Evolutionary conservation across 148 eudicot species (phyloP).

Genomic region (Vaccinium corymbosum): DNA sequence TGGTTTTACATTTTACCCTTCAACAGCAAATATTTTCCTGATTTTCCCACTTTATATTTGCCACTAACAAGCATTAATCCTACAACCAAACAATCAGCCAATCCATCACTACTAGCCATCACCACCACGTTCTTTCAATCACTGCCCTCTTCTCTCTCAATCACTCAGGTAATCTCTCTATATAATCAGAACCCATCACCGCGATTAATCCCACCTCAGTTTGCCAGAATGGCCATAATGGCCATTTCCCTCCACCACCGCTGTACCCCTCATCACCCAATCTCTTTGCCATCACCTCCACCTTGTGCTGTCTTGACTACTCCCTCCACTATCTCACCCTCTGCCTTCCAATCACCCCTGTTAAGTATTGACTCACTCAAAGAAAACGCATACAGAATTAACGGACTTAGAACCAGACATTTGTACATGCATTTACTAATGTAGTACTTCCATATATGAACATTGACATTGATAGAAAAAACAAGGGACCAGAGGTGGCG

Average conservation of each 20-base stretch:
- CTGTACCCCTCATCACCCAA: not conserved
- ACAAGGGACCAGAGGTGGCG: not conserved
- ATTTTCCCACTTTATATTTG: not conserved
- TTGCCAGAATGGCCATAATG: not conserved
- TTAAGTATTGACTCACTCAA: not conserved
- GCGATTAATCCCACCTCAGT: not conserved
- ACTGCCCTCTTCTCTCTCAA: not conserved
- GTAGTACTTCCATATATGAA: not conserved
- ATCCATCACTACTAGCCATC: not conserved
- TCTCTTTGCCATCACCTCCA: not conserved
- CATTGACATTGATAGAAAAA: not conserved
- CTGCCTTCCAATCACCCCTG: not conserved
- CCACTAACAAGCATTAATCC: not conserved
- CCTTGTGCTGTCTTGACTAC: not conserved
- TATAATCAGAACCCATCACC: not conserved
- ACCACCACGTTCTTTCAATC: not conserved
- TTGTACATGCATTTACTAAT: not conserved
- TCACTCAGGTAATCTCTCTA: not conserved
- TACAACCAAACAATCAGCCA: not conserved
- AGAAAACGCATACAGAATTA: not conserved
- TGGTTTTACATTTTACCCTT: not conserved
- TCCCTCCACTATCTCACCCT: not conserved
- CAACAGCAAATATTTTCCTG: not conserved
- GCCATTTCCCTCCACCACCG: not conserved
- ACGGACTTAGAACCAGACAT: not conserved